A percentile compares a stretch with the other conserved stretches of the same genome.
These are phyloP conservation scores for Phialophora expanda DNA, from an alignment of 2,329 filamentous ascomycete genomes.

Conservation along the genomic window DNA sequence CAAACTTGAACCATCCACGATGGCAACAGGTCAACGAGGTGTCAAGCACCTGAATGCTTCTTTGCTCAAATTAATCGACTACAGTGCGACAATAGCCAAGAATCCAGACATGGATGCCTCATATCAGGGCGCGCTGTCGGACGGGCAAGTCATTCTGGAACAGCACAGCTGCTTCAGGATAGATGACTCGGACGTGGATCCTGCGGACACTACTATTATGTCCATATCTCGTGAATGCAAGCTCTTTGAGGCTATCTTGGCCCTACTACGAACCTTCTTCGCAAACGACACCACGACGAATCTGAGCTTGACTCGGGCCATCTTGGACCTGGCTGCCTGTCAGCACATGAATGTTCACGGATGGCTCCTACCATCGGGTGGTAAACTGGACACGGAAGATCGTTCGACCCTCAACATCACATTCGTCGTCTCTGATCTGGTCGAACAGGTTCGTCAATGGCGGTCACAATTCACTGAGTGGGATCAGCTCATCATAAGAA, in stretches of 20 bases:
- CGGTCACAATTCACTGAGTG: slow-evolving; percentile 71
- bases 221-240: slow-evolving; percentile 36
- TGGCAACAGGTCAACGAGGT: slow-evolving; percentile 62
- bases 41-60: slow-evolving; percentile 49
- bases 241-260: slow-evolving; percentile 58
- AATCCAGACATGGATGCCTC: slow-evolving; percentile 49
- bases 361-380: slow-evolving; percentile 71
- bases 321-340: slow-evolving; percentile 82
- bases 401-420: slow-evolving; percentile 52
- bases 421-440: slow-evolving; percentile 63
- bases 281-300: slow-evolving; percentile 92
- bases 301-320: slow-evolving; percentile 79
- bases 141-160: slow-evolving; percentile 41
- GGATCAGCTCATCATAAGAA: slow-evolving; percentile 70
- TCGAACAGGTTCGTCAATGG: slow-evolving; percentile 67
- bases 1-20: slow-evolving; percentile 47
- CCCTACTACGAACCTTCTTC: slow-evolving; percentile 77
- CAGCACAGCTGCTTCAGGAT: slow-evolving; percentile 38
- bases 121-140: slow-evolving; percentile 52
- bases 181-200: slow-evolving; percentile 56
- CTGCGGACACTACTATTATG: slow-evolving; percentile 47
- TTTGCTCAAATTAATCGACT: slow-evolving; percentile 46
- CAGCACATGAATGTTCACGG: slow-evolving; percentile 83
- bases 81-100: slow-evolving; percentile 47
- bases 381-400: slow-evolving; percentile 47